Evolutionary conservation across 2,329 filamentous ascomycete species (phyloP).

Genomic region (Cladobotryum protrusum): DNA sequence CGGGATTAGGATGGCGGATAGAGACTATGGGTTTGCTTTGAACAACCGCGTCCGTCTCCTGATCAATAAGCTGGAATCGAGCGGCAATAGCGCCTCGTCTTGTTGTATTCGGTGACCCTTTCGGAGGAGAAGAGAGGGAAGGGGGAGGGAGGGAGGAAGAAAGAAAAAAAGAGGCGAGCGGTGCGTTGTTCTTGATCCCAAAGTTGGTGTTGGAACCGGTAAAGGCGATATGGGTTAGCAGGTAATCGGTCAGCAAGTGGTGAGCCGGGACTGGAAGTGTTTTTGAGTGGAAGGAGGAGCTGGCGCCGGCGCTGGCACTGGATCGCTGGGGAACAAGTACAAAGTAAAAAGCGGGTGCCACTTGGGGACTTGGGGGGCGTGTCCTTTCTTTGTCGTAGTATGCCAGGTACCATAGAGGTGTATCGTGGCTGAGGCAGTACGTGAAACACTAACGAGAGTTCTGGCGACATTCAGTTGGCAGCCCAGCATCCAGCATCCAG

Average conservation of each 20-base stretch:
- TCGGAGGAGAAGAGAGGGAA: slow-evolving; percentile 3
- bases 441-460: slow-evolving; percentile 6
- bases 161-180: neutral
- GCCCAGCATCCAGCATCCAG: slow-evolving; percentile 5
- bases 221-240: slow-evolving; percentile 4
- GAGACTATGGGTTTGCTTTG: neutral
- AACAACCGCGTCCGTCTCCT: neutral
- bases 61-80: neutral
- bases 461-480: too few relatives aligned
- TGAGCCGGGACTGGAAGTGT: slow-evolving; percentile 4
- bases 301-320: neutral
- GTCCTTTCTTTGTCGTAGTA: slow-evolving; percentile 1
- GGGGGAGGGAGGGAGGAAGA: neutral
- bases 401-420: slow-evolving; percentile 1
- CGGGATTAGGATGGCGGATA: too few relatives aligned
- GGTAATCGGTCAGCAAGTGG: slow-evolving; percentile 11
- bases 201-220: slow-evolving; percentile 1
- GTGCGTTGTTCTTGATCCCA: neutral
- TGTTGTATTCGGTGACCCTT: neutral
- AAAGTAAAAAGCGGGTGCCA: slow-evolving; percentile 6
- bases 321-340: neutral
- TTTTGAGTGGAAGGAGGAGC: slow-evolving; percentile 7
- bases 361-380: neutral
- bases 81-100: neutral
- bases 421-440: slow-evolving; percentile 3